These are phyloP conservation scores for Leptoxyphium fumago DNA, from an alignment of 2,329 filamentous ascomycete species.

Conservation along the genomic window DNA sequence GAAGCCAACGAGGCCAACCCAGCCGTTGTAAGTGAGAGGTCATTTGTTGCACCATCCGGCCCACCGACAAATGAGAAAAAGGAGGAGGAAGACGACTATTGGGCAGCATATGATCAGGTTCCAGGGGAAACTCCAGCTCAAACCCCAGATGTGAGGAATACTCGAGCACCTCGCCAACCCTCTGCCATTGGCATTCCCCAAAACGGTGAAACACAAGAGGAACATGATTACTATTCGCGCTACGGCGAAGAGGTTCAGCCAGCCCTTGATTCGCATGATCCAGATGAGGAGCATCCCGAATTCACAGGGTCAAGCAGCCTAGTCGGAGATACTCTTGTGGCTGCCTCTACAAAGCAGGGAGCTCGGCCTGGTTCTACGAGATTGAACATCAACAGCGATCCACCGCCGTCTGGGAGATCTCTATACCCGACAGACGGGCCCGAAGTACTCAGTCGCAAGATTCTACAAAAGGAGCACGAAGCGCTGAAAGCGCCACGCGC, in stretches of 20 bases:
- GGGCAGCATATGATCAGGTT: slow-evolving; percentile 62
- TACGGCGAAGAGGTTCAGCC: slow-evolving; percentile 64
- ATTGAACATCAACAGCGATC: not conserved
- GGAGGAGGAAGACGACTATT: slow-evolving; percentile 46
- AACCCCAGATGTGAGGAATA: slow-evolving; percentile 33
- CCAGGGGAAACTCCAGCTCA: slow-evolving; percentile 47
- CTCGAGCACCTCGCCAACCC: slow-evolving; percentile 40
- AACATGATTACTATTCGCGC: slow-evolving; percentile 61
- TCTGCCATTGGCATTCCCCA: slow-evolving; percentile 3
- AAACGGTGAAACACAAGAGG: slow-evolving; percentile 24
- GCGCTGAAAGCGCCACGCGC: slow-evolving; percentile 29
- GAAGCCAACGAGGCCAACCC: slow-evolving; percentile 43
- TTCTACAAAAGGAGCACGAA: not conserved
- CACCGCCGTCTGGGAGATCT: slow-evolving; percentile 17
- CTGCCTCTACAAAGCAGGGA: slow-evolving; percentile 2
- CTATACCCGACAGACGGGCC: not conserved
- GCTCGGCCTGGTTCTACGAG: slow-evolving; percentile 2
- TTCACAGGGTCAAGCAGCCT: slow-evolving; percentile 36
- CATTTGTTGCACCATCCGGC: slow-evolving; percentile 5
- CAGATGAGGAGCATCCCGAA: slow-evolving; percentile 48
- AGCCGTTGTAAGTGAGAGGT: slow-evolving; percentile 5
- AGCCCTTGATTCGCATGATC: slow-evolving; percentile 66
- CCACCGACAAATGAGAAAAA: slow-evolving; percentile 6
- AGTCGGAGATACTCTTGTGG: slow-evolving; percentile 35
- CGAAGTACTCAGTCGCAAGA: not conserved